Conservation (phyloP, 1,284 basidiomycete species). For the Ustilago cynodontis region DNA sequence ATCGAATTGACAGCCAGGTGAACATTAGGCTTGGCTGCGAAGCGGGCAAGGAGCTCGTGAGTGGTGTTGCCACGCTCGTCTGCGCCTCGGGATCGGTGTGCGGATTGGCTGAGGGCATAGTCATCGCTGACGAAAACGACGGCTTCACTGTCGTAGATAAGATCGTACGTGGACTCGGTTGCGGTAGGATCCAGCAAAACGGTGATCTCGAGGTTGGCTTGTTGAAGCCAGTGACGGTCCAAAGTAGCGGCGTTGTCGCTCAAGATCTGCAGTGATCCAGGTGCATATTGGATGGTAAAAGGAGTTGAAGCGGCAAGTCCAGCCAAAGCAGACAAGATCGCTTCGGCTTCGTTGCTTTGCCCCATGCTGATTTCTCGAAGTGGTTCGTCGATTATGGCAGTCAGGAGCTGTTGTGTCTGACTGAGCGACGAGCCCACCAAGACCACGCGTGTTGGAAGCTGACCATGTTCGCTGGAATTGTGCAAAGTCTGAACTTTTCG, state of each 20-base stretch:
- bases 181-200: constrained; percentile 36
- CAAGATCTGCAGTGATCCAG: constrained; percentile 19
- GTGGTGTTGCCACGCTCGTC: constrained; percentile 12
- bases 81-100: constrained; percentile 17
- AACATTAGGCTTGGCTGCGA: constrained; percentile 51
- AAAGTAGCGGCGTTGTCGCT: constrained; percentile 8
- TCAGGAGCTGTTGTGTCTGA: constrained; percentile 33
- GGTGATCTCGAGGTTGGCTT: constrained; percentile 32
- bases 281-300: constrained; percentile 32
- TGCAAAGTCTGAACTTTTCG: constrained; percentile 13
- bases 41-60: constrained; percentile 38
- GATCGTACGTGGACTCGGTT: constrained; percentile 25
- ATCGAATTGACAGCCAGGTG: constrained; percentile 49
- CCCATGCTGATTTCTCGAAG: constrained; percentile 35
- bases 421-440: constrained; percentile 41
- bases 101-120: constrained; percentile 37
- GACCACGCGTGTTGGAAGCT: constrained; percentile 15
- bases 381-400: constrained; percentile 50
- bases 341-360: constrained; percentile 15
- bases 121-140: constrained; percentile 48
- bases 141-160: constrained; percentile 53
- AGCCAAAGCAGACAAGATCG: constrained; percentile 9
- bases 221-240: constrained; percentile 53
- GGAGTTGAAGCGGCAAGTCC: constrained; percentile 8
- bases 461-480: not conserved